Evolutionary conservation across 306 rosid species (phyloP).

Genomic region (Echinosophora koreensis): DNA sequence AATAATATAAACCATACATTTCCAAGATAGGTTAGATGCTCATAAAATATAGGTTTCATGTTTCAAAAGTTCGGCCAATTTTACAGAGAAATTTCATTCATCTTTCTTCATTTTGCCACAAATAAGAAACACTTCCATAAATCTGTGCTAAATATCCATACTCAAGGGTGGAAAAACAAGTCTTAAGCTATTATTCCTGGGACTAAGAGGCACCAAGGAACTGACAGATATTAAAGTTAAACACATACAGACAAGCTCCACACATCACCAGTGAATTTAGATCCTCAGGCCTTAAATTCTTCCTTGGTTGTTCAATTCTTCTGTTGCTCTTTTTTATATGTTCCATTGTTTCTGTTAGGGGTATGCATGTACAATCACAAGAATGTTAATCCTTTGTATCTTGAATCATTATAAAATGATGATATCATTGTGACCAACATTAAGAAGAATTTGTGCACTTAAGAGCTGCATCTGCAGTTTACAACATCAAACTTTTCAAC

Average conservation of each 20-base stretch:
- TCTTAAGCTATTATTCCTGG: background rate
- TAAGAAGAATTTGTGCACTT: conserved; percentile 4
- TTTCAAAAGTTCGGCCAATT: conserved; percentile 20
- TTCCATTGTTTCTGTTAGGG: conserved; percentile 14
- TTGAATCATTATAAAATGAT: background rate
- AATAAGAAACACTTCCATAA: conserved; percentile 6
- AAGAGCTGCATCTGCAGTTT: background rate
- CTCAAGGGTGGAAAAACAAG: conserved; percentile 1
- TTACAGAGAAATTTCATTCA: conserved; percentile 12
- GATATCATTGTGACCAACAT: conserved; percentile 2
- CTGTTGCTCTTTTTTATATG: background rate
- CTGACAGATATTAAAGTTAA: background rate
- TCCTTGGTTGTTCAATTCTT: background rate
- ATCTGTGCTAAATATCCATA: background rate
- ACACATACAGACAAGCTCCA: background rate
- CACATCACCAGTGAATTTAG: background rate
- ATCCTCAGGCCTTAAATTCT: background rate
- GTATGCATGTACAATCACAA: conserved; percentile 1
- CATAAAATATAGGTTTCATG: conserved; percentile 10
- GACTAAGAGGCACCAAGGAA: background rate
- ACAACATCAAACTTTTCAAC: background rate
- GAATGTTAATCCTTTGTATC: conserved; percentile 13
- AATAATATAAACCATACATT: conserved; percentile 17
- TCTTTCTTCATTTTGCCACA: conserved; percentile 7
- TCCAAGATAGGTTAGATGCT: conserved; percentile 37